phyloP scores from a whole-genome alignment of 306 rosid species.

The Begonia peltatifolia region DNA sequence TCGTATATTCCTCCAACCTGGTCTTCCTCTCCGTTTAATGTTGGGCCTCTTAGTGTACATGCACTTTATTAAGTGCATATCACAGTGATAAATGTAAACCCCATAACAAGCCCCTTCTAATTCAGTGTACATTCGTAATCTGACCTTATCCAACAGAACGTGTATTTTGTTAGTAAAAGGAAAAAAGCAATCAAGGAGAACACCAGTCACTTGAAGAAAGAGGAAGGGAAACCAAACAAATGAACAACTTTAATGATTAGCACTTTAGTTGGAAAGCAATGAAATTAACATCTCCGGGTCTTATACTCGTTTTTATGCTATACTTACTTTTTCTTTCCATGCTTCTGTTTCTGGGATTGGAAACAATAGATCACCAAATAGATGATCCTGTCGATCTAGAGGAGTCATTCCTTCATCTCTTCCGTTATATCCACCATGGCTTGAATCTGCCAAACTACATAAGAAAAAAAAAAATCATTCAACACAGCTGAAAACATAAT shows the following conservation, averaged over 20 bases:
- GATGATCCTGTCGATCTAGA: slow-evolving; percentile 43
- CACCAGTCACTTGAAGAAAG: slow-evolving; percentile 1
- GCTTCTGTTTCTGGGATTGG: slow-evolving; percentile 61
- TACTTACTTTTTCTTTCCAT: slow-evolving; percentile 80
- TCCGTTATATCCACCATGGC: slow-evolving; percentile 46
- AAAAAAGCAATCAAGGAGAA: neutral
- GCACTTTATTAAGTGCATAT: too few species aligned
- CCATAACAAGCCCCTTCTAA: too few species aligned
- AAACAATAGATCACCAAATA: slow-evolving; percentile 49
- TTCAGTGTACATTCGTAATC: too few species aligned
- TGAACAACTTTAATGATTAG: neutral
- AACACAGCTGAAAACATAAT: slow-evolving; percentile 1
- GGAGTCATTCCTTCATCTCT: slow-evolving; percentile 57
- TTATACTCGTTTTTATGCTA: neutral
- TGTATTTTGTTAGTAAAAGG: neutral
- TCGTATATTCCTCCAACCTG: too few species aligned
- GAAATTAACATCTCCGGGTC: too few species aligned
- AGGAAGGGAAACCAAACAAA: neutral
- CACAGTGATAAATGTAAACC: too few species aligned
- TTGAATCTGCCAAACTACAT: slow-evolving; percentile 69
- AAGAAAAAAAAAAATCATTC: slow-evolving; percentile 11
- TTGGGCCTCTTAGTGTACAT: too few species aligned
- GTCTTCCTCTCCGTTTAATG: too few species aligned
- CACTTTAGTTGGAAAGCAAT: too few species aligned
- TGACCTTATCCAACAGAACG: too few species aligned